phyloP scores from a whole-genome alignment of 2,329 filamentous ascomycete species.

The Verticillium longisporum region DNA sequence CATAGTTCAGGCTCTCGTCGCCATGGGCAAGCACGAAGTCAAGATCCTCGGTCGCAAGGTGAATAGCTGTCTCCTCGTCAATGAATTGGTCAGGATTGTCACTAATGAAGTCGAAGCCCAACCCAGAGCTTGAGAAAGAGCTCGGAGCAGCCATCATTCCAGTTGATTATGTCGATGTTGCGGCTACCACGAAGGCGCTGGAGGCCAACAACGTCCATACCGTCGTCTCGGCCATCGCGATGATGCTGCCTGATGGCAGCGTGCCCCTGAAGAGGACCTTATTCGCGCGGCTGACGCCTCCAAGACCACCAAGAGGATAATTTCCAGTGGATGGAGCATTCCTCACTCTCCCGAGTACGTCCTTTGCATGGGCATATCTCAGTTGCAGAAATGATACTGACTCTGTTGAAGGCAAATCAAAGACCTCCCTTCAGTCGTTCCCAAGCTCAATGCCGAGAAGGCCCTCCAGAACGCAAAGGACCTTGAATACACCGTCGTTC shows the following conservation, averaged over 20 bases:
- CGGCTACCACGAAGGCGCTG: slow-evolving; percentile 14
- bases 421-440: neutral
- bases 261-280: slow-evolving; percentile 29
- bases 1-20: slow-evolving; percentile 34
- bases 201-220: slow-evolving; percentile 32
- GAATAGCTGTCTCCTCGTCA: neutral
- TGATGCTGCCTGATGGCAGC: slow-evolving; percentile 17
- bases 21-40: slow-evolving; percentile 25
- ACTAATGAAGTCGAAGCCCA: slow-evolving; percentile 5
- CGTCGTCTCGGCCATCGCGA: slow-evolving; percentile 32
- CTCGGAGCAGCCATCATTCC: slow-evolving; percentile 16
- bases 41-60: slow-evolving; percentile 33
- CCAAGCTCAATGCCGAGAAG: slow-evolving; percentile 5
- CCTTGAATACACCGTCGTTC: slow-evolving; percentile 29
- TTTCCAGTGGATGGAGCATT: slow-evolving; percentile 33
- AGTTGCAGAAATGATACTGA: neutral
- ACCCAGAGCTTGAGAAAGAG: slow-evolving; percentile 12
- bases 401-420: neutral
- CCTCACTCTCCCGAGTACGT: slow-evolving; percentile 22
- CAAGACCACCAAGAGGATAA: slow-evolving; percentile 26
- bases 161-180: slow-evolving; percentile 18
- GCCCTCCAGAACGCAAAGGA: slow-evolving; percentile 18
- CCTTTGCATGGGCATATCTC: neutral
- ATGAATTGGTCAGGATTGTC: neutral
- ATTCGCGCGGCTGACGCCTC: slow-evolving; percentile 35